These are phyloP conservation scores for Bothriochloa decipiens DNA, from an alignment of 176 grass and related monocot species.

Conservation along the genomic window DNA sequence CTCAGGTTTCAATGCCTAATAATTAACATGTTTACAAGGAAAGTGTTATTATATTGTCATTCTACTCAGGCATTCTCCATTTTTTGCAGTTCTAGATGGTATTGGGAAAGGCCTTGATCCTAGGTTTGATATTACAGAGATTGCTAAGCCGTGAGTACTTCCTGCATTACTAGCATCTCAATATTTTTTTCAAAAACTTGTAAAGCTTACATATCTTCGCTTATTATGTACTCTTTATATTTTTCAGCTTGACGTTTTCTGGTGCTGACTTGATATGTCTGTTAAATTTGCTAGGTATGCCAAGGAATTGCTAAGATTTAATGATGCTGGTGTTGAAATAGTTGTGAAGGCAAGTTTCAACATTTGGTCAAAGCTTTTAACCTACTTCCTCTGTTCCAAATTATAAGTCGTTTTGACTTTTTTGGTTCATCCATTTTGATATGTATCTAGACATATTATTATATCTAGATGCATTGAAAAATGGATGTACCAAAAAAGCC, in stretches of 20 bases:
- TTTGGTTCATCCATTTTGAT: too few species aligned
- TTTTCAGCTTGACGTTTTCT: slow-evolving; percentile 9
- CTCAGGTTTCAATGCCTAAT: slow-evolving; percentile 74
- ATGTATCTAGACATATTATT: too few species aligned
- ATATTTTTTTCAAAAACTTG: background rate
- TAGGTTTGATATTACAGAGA: slow-evolving; percentile 99
- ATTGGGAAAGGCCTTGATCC: slow-evolving; percentile 99
- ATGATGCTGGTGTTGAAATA: slow-evolving; percentile 96
- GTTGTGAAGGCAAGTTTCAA: slow-evolving; percentile 75
- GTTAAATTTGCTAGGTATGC: slow-evolving; percentile 73
- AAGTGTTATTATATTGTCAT: slow-evolving; percentile 20
- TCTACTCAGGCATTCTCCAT: slow-evolving; percentile 35
- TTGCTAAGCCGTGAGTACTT: slow-evolving; percentile 93
- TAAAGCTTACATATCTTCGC: background rate
- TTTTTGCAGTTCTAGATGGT: slow-evolving; percentile 92
- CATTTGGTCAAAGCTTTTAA: slow-evolving; percentile 27
- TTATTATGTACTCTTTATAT: background rate
- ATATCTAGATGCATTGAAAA: too few species aligned
- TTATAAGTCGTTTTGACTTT: too few species aligned
- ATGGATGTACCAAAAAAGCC: too few species aligned
- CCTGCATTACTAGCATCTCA: slow-evolving; percentile 24
- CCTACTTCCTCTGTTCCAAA: background rate
- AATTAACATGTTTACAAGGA: slow-evolving; percentile 23
- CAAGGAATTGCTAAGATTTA: slow-evolving; percentile 87
- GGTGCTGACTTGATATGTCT: slow-evolving; percentile 44